Evolutionary conservation across 352 stramenopile species (phyloP).

Genomic region (Pythium dissotocum): DNA sequence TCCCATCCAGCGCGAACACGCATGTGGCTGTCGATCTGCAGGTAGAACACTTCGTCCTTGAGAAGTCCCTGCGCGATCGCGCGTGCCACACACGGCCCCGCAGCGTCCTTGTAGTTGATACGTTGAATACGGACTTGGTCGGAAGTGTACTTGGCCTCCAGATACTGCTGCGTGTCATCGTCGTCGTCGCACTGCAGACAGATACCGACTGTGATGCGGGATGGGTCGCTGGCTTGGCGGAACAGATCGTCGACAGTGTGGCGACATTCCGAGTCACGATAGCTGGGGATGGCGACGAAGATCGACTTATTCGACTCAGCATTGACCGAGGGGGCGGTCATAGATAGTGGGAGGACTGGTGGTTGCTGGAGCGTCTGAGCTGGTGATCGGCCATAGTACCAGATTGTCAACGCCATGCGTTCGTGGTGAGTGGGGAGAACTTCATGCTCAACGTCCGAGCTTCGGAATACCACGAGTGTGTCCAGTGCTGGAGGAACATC

Average conservation of each 20-base stretch:
- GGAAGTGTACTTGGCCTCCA: slow-evolving; percentile 37
- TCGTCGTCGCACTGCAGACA: slow-evolving; percentile 81
- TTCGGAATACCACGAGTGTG: slow-evolving; percentile 91
- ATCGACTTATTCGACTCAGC: slow-evolving; percentile 51
- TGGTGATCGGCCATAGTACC: slow-evolving; percentile 85
- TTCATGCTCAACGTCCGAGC: slow-evolving; percentile 90
- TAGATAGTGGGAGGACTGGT: background rate
- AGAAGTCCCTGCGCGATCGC: slow-evolving; percentile 79
- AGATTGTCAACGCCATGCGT: slow-evolving; percentile 93
- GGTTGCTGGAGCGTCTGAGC: background rate
- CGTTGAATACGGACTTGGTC: slow-evolving; percentile 46
- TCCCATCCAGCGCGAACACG: slow-evolving; percentile 88
- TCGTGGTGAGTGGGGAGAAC: slow-evolving; percentile 76
- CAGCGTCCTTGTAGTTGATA: slow-evolving; percentile 77
- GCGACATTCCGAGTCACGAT: slow-evolving; percentile 89
- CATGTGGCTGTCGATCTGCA: slow-evolving; percentile 97
- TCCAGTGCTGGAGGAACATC: slow-evolving; percentile 87
- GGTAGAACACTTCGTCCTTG: slow-evolving; percentile 84
- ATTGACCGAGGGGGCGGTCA: background rate
- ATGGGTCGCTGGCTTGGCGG: slow-evolving; percentile 54
- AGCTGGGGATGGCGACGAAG: slow-evolving; percentile 94
- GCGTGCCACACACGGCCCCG: slow-evolving; percentile 90
- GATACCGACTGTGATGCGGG: slow-evolving; percentile 83
- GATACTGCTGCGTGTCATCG: slow-evolving; percentile 41
- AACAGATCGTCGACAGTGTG: slow-evolving; percentile 83